phyloP scores from a whole-genome alignment of 78 protist genomes.

The Paratrimastix pyriformis region DNA sequence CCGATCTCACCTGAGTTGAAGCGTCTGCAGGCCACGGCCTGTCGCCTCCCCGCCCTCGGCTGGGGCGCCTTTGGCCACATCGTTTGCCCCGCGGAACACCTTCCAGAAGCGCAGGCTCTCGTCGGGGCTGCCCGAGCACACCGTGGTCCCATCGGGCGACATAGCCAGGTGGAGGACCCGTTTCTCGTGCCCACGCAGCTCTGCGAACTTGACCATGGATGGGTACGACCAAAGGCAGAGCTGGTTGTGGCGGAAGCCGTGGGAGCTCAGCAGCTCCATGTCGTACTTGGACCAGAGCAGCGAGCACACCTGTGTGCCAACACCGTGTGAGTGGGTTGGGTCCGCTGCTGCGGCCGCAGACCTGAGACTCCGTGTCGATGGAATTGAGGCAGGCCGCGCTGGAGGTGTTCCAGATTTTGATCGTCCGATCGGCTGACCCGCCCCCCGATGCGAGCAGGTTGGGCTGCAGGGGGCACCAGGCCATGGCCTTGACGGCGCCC shows the following conservation, averaged over 20 bases:
- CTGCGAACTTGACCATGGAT: constrained; percentile 57
- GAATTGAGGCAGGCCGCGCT: constrained; percentile 65
- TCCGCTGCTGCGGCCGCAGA: background rate
- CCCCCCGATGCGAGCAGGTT: constrained; percentile 97
- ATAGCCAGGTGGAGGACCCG: constrained; percentile 93
- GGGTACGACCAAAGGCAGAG: constrained; percentile 85
- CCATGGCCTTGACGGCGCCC: constrained; percentile 96
- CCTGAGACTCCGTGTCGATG: constrained; percentile 82
- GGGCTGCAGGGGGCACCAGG: constrained; percentile 89
- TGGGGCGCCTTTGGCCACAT: too few species aligned
- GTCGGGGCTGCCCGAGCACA: constrained; percentile 91
- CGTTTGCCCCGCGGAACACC: too few species aligned
- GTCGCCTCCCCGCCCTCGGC: too few species aligned
- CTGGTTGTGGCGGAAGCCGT: constrained; percentile 93
- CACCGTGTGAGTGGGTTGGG: background rate
- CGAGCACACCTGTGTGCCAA: constrained; percentile 68
- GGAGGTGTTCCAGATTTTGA: constrained; percentile 93
- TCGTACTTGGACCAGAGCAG: constrained; percentile 75
- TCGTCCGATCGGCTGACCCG: constrained; percentile 94
- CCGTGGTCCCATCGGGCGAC: constrained; percentile 91
- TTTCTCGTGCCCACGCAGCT: constrained; percentile 86
- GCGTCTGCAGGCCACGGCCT: too few species aligned
- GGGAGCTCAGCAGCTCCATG: constrained; percentile 90
- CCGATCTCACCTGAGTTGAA: too few species aligned
- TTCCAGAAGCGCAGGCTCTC: constrained; percentile 99